phyloP scores from a whole-genome alignment of 2,329 filamentous ascomycete species.

The Cytospora piceicola region DNA sequence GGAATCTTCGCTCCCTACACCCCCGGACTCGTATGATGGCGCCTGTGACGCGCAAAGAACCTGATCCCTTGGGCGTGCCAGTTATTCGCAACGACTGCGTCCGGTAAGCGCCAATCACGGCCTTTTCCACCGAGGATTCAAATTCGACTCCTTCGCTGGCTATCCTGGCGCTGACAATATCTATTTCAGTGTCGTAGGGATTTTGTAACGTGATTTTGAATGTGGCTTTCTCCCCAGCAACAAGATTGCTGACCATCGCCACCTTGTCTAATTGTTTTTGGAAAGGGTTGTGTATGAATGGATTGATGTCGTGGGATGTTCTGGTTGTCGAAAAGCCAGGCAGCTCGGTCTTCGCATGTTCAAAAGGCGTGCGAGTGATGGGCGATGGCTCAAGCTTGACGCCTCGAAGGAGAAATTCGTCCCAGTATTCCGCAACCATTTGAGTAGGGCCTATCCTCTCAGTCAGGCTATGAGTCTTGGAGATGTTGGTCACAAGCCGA shows the following conservation, averaged over 20 bases:
- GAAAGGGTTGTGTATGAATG: conserved; percentile 96
- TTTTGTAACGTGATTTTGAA: conserved; percentile 90
- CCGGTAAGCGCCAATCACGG: conserved; percentile 77
- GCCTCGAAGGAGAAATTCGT: conserved; percentile 86
- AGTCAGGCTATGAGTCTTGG: conserved; percentile 79
- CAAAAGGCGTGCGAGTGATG: conserved; percentile 63
- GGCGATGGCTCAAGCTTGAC: conserved; percentile 70
- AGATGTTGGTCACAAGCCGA: conserved; percentile 81
- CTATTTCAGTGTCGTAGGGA: conserved; percentile 89
- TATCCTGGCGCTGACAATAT: conserved; percentile 80
- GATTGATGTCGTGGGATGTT: conserved; percentile 69
- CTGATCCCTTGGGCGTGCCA: conserved; percentile 69
- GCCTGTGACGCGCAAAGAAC: conserved; percentile 74
- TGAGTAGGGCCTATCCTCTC: conserved; percentile 72
- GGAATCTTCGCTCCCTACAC: conserved; percentile 81
- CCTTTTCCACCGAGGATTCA: conserved; percentile 65
- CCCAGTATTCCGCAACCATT: conserved; percentile 88
- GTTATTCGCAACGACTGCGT: conserved; percentile 76
- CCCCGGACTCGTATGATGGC: conserved; percentile 79
- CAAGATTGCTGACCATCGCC: conserved; percentile 68
- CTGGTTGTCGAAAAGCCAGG: conserved; percentile 54
- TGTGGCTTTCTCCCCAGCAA: conserved; percentile 75
- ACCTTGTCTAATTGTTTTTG: conserved; percentile 67
- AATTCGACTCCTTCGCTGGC: conserved; percentile 76
- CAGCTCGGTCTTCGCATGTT: conserved; percentile 62